Conservation (phyloP, 2,329 filamentous ascomycete species). For the Cytospora piceae region DNA sequence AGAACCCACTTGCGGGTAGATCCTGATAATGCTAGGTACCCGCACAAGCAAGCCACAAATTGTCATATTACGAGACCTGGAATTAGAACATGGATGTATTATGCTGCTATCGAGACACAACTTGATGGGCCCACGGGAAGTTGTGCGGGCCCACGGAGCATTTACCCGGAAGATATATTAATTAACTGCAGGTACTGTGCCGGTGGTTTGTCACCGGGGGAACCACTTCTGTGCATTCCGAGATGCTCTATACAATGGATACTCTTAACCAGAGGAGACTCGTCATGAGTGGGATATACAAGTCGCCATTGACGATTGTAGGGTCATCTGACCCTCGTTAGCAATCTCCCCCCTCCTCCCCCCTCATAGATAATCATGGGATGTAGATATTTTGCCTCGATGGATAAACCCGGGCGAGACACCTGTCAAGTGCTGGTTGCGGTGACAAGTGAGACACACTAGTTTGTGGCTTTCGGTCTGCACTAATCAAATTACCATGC, state of each 20-base stretch:
- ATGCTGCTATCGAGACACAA: not conserved
- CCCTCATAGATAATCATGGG: not conserved
- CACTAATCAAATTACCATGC: not conserved
- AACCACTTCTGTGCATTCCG: too few relatives aligned
- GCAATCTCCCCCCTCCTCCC: too few relatives aligned
- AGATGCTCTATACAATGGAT: too few relatives aligned
- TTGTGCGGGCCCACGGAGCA: not conserved
- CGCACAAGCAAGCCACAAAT: not conserved
- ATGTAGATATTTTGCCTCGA: not conserved
- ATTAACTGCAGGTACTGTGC: too few relatives aligned
- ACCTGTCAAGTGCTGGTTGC: not conserved
- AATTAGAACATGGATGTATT: not conserved
- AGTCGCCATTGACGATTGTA: too few relatives aligned
- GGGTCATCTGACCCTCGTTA: too few relatives aligned
- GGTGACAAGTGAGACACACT: not conserved
- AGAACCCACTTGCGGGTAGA: conserved; percentile 2
- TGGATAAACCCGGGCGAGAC: not conserved
- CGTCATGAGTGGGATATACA: too few relatives aligned
- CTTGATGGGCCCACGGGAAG: not conserved
- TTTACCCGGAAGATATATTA: not conserved
- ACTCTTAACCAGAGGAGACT: too few relatives aligned
- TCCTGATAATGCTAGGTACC: not conserved
- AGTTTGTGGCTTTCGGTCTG: not conserved
- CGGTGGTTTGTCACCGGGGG: too few relatives aligned
- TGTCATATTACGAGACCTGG: not conserved